Evolutionary conservation across 1,284 basidiomycete genomes (phyloP), one percentile per base, ranked within the genome.

Genomic region (Singerocomus inundabilis): DNA sequence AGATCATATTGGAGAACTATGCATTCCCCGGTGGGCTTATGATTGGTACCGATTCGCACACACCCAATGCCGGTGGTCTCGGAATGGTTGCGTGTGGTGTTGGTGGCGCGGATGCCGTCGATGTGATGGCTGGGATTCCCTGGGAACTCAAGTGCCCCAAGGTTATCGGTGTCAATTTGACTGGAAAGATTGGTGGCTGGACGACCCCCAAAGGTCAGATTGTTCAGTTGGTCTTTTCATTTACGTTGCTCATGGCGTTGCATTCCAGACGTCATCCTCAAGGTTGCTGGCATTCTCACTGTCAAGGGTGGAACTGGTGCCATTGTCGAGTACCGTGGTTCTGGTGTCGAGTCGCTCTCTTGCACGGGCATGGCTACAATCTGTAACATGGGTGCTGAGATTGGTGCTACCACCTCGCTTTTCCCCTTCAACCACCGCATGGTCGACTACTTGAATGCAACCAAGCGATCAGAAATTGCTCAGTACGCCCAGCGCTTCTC

Each of bases 381-480:
- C 64, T 98, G 96, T 76, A 99, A 98, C 85, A 99, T 98, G 96
- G 97, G 97, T 82, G 97, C 97, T 67, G 96, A 99, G 76, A 98
- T 99, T 65, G 96, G 97, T 72, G 96, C 96, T 44, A 99, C 96
- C 37, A 98, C 97, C 46, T 98, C 96, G 16, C 74, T 98, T 63
- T 99, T 99, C 93, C 97, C 97, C 62, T 99, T 90, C 88, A 99
- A 98, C 81, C 72, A 78, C 62, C 92, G 93, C 66, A 98, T 98
- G 95, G 81, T 72, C 64, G 82, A 87, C 70, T 99, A 98, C 78
- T 81, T 99, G 68, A 82, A 91, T 56, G 94, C 95, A 39, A 99
- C 97, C 61, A 91, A 91, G 70, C 94, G 96, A 61, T 70, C 77
- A 39, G 84, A 90, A 46, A 95, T 98, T 58, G 96, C 92, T 61